phyloP scores from a whole-genome alignment of 805 yeast species.

The Yarrowia hollandica region DNA sequence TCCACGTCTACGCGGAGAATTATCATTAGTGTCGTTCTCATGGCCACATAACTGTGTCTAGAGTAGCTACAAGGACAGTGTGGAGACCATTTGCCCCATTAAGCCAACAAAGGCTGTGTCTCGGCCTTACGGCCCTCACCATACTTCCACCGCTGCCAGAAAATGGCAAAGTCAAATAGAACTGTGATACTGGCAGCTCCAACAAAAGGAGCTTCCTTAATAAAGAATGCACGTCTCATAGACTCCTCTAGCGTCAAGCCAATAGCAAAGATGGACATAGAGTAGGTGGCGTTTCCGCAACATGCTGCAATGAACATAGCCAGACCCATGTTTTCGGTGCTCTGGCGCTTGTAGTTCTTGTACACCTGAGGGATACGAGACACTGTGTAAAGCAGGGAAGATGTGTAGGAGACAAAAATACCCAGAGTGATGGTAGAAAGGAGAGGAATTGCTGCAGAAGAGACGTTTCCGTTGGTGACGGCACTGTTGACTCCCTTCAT shows the following conservation, averaged over 20 bases:
- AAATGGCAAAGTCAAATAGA: conserved; percentile 61
- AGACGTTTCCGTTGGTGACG: background rate
- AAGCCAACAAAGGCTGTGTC: conserved; percentile 13
- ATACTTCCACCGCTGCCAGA: conserved; percentile 39
- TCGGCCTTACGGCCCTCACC: conserved; percentile 30
- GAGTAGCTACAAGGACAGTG: too few species aligned
- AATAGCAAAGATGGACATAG: conserved; percentile 69
- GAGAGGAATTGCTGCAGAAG: background rate
- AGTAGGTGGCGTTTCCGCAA: conserved; percentile 73
- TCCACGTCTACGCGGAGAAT: background rate
- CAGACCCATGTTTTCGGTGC: conserved; percentile 85
- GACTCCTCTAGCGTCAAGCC: conserved; percentile 49
- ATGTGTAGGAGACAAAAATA: conserved; percentile 66
- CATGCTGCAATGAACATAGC: conserved; percentile 76
- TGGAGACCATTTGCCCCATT: background rate
- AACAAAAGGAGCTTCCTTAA: conserved; percentile 75
- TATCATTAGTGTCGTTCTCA: too few species aligned
- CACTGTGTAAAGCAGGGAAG: conserved; percentile 70
- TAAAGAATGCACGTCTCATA: conserved; percentile 50
- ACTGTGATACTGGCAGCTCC: conserved; percentile 86
- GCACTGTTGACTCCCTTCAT: background rate
- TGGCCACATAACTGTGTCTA: too few species aligned
- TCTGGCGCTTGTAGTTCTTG: conserved; percentile 73
- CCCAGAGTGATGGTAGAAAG: conserved; percentile 44
- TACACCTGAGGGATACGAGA: conserved; percentile 83